Evolutionary conservation across 257 asterid genomes (phyloP).

Genomic region (Rauvolfia tetraphylla): DNA sequence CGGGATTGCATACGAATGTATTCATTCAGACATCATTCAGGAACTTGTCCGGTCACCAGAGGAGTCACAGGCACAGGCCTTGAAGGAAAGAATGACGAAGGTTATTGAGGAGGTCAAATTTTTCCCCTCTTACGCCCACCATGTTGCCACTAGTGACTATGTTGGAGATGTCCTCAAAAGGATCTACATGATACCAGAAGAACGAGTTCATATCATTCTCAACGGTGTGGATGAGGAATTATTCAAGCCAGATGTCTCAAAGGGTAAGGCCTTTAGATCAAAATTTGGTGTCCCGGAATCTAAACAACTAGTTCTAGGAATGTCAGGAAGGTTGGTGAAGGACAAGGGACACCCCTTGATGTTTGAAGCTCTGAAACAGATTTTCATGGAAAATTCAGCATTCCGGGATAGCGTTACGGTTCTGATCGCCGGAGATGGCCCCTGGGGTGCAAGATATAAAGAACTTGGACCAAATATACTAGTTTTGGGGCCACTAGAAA

Average conservation of each 20-base stretch:
- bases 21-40: conserved; percentile 73
- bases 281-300: conserved; percentile 30
- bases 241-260: conserved; percentile 40
- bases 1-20: conserved; percentile 68
- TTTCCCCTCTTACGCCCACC: conserved; percentile 64
- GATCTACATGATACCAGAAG: conserved; percentile 70
- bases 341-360: conserved; percentile 76
- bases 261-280: conserved; percentile 15
- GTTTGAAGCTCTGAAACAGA: conserved; percentile 57
- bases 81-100: conserved; percentile 38
- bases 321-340: conserved; percentile 77
- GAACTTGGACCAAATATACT: conserved; percentile 45
- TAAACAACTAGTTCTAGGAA: conserved; percentile 41
- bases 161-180: conserved; percentile 65
- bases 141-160: conserved; percentile 74
- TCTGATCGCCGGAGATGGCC: conserved; percentile 79
- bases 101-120: conserved; percentile 66
- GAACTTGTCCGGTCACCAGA: conserved; percentile 42
- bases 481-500: conserved; percentile 58
- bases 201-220: conserved; percentile 59
- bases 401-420: conserved; percentile 41
- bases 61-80: conserved; percentile 20
- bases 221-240: conserved; percentile 51
- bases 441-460: conserved; percentile 64
- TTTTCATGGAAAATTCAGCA: conserved; percentile 40